phyloP scores from a whole-genome alignment of 192 early-diverging fungal genomes.

The Allomyces arbusculus region DNA sequence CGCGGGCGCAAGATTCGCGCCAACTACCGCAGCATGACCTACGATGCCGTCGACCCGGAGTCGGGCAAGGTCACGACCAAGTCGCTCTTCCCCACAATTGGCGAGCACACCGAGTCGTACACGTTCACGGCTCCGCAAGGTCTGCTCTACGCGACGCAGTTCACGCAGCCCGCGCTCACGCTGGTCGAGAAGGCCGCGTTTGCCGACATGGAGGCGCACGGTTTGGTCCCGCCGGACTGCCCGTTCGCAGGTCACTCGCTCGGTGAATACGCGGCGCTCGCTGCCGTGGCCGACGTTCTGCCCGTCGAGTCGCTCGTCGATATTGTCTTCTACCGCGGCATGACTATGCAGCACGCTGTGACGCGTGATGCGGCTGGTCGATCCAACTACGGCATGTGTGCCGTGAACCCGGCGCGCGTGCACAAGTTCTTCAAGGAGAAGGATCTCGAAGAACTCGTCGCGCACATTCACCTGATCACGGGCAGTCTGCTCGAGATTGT shows the following conservation, averaged over 20 bases:
- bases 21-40: slow-evolving; percentile 77
- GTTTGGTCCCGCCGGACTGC: slow-evolving; percentile 62
- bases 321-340: slow-evolving; percentile 87
- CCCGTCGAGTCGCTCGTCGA: slow-evolving; percentile 68
- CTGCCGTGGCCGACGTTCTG: slow-evolving; percentile 69
- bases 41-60: slow-evolving; percentile 52
- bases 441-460: slow-evolving; percentile 62
- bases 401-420: slow-evolving; percentile 83
- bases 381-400: slow-evolving; percentile 89
- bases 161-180: slow-evolving; percentile 81
- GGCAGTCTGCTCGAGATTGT: slow-evolving; percentile 76
- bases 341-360: slow-evolving; percentile 95
- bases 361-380: slow-evolving; percentile 49
- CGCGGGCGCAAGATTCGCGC: slow-evolving; percentile 62
- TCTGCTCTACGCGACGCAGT: slow-evolving; percentile 81
- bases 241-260: slow-evolving; percentile 83
- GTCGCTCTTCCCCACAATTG: slow-evolving; percentile 75
- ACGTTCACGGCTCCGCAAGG: slow-evolving; percentile 71
- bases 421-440: slow-evolving; percentile 62
- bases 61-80: slow-evolving; percentile 52
- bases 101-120: slow-evolving; percentile 41
- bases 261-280: slow-evolving; percentile 84
- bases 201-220: slow-evolving; percentile 72
- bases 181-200: slow-evolving; percentile 79
- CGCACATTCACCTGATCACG: slow-evolving; percentile 55